Evolutionary conservation across 2,329 filamentous ascomycete genomes (phyloP).

Genomic region (Aureobasidium sp.): DNA sequence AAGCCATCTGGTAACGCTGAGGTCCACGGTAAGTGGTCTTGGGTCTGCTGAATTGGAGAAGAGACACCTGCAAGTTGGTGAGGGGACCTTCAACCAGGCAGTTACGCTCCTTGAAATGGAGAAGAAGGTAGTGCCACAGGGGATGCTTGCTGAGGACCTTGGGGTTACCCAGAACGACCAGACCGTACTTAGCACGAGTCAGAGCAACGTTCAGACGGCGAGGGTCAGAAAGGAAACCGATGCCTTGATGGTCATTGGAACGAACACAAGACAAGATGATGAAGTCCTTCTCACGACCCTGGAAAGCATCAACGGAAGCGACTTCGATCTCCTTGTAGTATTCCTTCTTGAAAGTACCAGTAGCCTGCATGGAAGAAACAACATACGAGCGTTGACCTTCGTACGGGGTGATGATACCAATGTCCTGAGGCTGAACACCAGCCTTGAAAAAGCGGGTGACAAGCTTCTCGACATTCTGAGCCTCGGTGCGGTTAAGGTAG

Average conservation of each 20-base stretch:
- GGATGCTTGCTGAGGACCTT: constrained; percentile 98
- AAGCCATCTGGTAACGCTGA: constrained; percentile 76
- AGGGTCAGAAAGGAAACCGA: constrained; percentile 96
- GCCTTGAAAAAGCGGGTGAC: constrained; percentile 99
- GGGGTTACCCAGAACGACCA: constrained; percentile 94
- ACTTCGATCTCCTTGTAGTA: constrained; percentile 98
- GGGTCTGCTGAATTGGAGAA: constrained; percentile 89
- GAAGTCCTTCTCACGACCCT: constrained; percentile 97
- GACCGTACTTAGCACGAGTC: constrained; percentile 91
- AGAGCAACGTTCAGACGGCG: constrained; percentile 95
- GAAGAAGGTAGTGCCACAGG: constrained; percentile 88
- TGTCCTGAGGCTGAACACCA: constrained; percentile 84
- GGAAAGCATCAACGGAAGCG: constrained; percentile 96
- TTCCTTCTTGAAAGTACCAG: constrained; percentile 95
- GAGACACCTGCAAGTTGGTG: constrained; percentile 88
- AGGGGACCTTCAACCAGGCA: constrained; percentile 93
- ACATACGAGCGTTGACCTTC: constrained; percentile 98
- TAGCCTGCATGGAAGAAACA: constrained; percentile 98
- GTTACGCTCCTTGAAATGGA: constrained; percentile 95
- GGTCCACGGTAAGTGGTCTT: constrained; percentile 87
- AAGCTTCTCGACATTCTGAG: constrained; percentile 96
- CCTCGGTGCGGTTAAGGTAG: constrained; percentile 95
- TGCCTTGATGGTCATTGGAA: constrained; percentile 97
- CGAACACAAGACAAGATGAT: constrained; percentile 96
- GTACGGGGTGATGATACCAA: constrained; percentile 97